phyloP scores from a whole-genome alignment of 306 rosid genomes.

The Lathyrus tuberosus region DNA sequence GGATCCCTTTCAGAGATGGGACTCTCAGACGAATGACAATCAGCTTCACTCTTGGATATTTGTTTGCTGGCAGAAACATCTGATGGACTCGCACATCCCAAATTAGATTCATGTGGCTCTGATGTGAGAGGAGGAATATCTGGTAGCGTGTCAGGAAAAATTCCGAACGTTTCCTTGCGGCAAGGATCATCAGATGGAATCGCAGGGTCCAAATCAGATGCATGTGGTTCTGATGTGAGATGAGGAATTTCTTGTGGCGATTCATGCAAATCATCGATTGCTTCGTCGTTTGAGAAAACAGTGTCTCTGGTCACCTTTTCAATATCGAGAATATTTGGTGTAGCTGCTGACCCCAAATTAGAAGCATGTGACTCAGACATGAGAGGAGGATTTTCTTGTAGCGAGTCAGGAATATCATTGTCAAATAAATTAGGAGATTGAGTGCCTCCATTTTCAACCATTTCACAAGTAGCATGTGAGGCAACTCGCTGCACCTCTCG shows the following conservation, averaged over 20 bases:
- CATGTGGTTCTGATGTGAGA: slow-evolving; percentile 27
- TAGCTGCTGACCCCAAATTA: slow-evolving; percentile 9
- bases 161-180: slow-evolving; percentile 38
- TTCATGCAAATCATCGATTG: slow-evolving; percentile 31
- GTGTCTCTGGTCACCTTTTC: slow-evolving; percentile 42
- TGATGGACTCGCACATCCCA: slow-evolving; percentile 21
- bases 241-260: slow-evolving; percentile 39
- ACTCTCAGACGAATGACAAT: slow-evolving; percentile 37
- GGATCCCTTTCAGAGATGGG: slow-evolving; percentile 43
- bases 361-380: slow-evolving; percentile 32
- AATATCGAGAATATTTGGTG: slow-evolving; percentile 30
- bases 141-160: slow-evolving; percentile 34
- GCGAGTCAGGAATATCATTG: slow-evolving; percentile 38
- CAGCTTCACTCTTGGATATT: slow-evolving; percentile 32
- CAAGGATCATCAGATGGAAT: slow-evolving; percentile 28
- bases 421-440: slow-evolving; percentile 44
- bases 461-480: slow-evolving; percentile 41
- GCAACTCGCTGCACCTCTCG: slow-evolving; percentile 53
- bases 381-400: slow-evolving; percentile 39
- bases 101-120: slow-evolving; percentile 33
- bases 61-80: slow-evolving; percentile 38
- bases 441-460: slow-evolving; percentile 47
- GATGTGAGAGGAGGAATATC: slow-evolving; percentile 40
- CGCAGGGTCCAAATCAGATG: slow-evolving; percentile 21
- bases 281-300: slow-evolving; percentile 47